Percentiles rank a stretch among this genome's conserved stretches.
These are phyloP conservation scores for Penicillium sp. DNA, from an alignment of 2,329 filamentous ascomycete species.

Conservation along the genomic window DNA sequence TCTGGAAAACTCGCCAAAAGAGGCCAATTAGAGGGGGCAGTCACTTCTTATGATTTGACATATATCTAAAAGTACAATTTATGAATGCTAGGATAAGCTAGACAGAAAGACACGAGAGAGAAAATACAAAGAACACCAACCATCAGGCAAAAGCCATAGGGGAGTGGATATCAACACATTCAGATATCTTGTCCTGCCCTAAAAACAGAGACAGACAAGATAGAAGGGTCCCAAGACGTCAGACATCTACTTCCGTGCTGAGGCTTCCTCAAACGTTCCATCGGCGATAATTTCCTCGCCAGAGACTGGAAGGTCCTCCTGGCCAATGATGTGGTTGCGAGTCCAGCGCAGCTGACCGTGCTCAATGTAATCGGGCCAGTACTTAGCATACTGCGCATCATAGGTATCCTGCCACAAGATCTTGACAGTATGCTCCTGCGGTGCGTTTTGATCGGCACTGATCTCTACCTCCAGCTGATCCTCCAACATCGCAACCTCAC, in stretches of 20 bases:
- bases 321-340: slow-evolving; percentile 38
- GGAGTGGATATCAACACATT: slow-evolving; percentile 17
- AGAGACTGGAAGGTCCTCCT: slow-evolving; percentile 22
- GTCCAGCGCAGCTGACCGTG: slow-evolving; percentile 44
- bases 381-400: slow-evolving; percentile 43
- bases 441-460: slow-evolving; percentile 27
- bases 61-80: slow-evolving; percentile 33
- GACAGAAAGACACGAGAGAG: slow-evolving; percentile 13
- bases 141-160: slow-evolving; percentile 12
- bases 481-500: slow-evolving; percentile 27
- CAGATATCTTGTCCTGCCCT: slow-evolving; percentile 11
- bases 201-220: not conserved
- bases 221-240: not conserved
- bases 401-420: slow-evolving; percentile 49
- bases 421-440: slow-evolving; percentile 39
- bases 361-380: slow-evolving; percentile 45
- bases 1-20: not conserved
- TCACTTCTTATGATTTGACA: slow-evolving; percentile 15
- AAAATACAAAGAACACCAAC: slow-evolving; percentile 18
- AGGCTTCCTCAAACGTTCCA: slow-evolving; percentile 8
- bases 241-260: not conserved
- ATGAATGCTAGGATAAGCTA: slow-evolving; percentile 18
- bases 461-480: slow-evolving; percentile 31
- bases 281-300: slow-evolving; percentile 24
- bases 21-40: not conserved